Percentiles rank a stretch among this genome's conserved stretches.
Evolutionary conservation across 495 filamentous ascomycete genomes (phyloP).

Genomic region (Cladorrhinum samala): DNA sequence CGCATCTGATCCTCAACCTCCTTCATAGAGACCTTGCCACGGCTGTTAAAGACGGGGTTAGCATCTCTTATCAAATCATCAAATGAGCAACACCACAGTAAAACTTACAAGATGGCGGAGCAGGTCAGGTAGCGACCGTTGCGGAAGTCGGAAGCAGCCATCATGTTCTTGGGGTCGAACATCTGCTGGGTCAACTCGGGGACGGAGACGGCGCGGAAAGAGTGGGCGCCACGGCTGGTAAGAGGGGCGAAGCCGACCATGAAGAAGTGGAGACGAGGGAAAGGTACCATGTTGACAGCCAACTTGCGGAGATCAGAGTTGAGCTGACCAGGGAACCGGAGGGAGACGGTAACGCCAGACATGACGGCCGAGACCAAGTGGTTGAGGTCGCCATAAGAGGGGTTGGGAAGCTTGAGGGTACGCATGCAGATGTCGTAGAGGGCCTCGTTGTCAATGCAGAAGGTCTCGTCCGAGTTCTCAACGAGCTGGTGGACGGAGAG

Average conservation of each 20-base stretch:
- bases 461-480: constrained; percentile 99
- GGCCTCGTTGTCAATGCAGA: constrained; percentile 99
- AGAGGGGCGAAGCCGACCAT: constrained; percentile 99
- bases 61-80: not conserved
- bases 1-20: constrained; percentile 99
- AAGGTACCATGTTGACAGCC: constrained; percentile 99
- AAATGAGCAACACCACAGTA: not conserved
- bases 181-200: constrained; percentile 99
- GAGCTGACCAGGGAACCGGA: constrained; percentile 98
- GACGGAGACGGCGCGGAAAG: constrained; percentile 95
- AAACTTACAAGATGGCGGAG: constrained; percentile 84
- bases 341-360: constrained; percentile 97
- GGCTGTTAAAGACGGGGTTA: constrained; percentile 50
- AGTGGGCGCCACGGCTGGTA: constrained; percentile 88
- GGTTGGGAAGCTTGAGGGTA: constrained; percentile 96
- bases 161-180: constrained; percentile 99
- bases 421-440: constrained; percentile 99
- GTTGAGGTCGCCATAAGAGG: constrained; percentile 98
- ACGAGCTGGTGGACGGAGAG: constrained; percentile 99
- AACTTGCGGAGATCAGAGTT: constrained; percentile 99
- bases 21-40: constrained; percentile 99
- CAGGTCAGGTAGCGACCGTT: constrained; percentile 99
- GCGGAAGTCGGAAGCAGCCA: constrained; percentile 99
- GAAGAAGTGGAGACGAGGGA: constrained; percentile 99
- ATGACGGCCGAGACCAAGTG: constrained; percentile 99